Percentiles rank a stretch among this genome's conserved stretches.
Conservation (phyloP, 768 basidiomycete species). For the Leccinellum albellum region DNA sequence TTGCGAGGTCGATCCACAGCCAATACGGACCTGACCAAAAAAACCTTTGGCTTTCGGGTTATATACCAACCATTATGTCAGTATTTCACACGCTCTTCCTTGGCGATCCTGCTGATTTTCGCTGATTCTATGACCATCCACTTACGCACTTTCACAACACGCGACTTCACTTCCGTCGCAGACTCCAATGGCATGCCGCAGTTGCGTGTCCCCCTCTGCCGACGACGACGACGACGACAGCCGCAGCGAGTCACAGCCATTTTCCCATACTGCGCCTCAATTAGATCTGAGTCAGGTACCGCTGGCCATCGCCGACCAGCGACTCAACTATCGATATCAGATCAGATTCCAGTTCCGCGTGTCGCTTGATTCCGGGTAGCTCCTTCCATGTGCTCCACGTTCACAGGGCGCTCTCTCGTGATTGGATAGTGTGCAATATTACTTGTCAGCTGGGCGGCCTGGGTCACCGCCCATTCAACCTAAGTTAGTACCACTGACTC, state of each 20-base stretch:
- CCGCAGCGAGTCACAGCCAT: background rate
- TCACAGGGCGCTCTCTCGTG: background rate
- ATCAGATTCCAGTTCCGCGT: background rate
- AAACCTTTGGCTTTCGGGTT: conserved; percentile 20
- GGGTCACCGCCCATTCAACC: background rate
- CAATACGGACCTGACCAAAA: conserved; percentile 28
- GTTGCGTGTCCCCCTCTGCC: conserved; percentile 12
- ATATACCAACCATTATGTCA: conserved; percentile 29
- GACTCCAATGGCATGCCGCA: conserved; percentile 2
- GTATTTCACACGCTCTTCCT: conserved; percentile 19
- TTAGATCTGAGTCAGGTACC: conserved; percentile 19
- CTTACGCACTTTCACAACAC: conserved; percentile 11
- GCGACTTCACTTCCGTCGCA: background rate
- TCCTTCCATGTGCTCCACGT: conserved; percentile 1
- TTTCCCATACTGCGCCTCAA: conserved; percentile 12
- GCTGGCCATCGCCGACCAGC: conserved; percentile 23
- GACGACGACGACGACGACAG: background rate
- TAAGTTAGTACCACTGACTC: conserved; percentile 12
- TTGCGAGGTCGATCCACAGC: conserved; percentile 45
- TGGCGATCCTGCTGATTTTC: background rate
- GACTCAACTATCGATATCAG: conserved; percentile 14
- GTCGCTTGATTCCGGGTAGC: background rate
- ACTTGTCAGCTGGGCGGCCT: background rate
- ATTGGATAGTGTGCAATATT: conserved; percentile 5
- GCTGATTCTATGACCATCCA: background rate